Percentiles rank a stretch among this genome's conserved stretches.
Evolutionary conservation across 2,329 filamentous ascomycete species (phyloP).

Genomic region (Phialemoniopsis sp.): DNA sequence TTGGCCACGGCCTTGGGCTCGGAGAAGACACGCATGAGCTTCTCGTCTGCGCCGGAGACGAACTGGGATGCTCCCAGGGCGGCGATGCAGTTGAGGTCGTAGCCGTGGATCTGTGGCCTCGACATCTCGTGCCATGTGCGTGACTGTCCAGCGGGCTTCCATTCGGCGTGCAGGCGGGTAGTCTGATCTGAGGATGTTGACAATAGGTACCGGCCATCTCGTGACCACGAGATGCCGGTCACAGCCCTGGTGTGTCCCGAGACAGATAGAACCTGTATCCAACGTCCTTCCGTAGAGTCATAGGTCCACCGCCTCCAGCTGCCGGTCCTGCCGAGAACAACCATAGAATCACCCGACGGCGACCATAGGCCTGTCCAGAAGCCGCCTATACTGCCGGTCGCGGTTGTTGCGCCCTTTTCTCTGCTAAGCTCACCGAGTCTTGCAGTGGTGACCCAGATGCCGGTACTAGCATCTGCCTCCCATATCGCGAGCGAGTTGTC

Average conservation of each 20-base stretch:
- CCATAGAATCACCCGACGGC: slow-evolving; percentile 64
- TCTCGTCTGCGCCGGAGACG: slow-evolving; percentile 94
- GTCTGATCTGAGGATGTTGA: slow-evolving; percentile 93
- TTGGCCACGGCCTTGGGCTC: slow-evolving; percentile 79
- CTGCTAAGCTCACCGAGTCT: slow-evolving; percentile 90
- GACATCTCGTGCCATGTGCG: slow-evolving; percentile 92
- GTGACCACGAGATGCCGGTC: slow-evolving; percentile 80
- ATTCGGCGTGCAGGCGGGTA: slow-evolving; percentile 78
- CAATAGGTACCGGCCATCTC: slow-evolving; percentile 76
- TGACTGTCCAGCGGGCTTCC: slow-evolving; percentile 42
- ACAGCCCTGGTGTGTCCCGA: slow-evolving; percentile 82
- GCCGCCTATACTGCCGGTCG: slow-evolving; percentile 90
- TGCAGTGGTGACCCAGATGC: slow-evolving; percentile 85
- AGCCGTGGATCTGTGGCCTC: slow-evolving; percentile 94
- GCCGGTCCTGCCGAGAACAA: slow-evolving; percentile 83
- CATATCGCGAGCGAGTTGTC: slow-evolving; percentile 94
- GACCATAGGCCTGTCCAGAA: slow-evolving; percentile 97
- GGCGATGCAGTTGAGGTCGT: slow-evolving; percentile 93
- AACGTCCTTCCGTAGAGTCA: slow-evolving; percentile 56
- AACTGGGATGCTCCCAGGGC: slow-evolving; percentile 71
- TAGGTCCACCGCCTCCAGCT: slow-evolving; percentile 88
- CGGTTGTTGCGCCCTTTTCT: slow-evolving; percentile 93
- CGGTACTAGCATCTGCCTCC: slow-evolving; percentile 78
- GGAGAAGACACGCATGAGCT: slow-evolving; percentile 92
- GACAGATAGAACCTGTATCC: slow-evolving; percentile 73